These are phyloP conservation scores for Auricularia sp. DNA, from an alignment of 768 basidiomycete species.

Conservation along the genomic window DNA sequence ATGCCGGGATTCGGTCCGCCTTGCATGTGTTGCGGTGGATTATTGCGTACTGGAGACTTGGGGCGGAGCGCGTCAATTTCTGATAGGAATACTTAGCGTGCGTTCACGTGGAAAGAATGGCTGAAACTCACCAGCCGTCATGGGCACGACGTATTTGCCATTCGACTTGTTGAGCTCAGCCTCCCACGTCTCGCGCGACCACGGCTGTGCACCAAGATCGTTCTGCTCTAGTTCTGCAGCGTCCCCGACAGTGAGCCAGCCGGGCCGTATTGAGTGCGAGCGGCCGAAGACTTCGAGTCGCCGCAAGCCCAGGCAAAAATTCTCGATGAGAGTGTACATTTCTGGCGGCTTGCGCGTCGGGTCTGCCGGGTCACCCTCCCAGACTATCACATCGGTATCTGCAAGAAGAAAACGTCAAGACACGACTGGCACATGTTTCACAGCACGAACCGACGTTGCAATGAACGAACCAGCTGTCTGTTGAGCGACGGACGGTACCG, in stretches of 20 bases:
- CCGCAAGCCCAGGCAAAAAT: constrained; percentile 89
- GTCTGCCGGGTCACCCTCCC: constrained; percentile 85
- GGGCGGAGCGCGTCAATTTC: constrained; percentile 81
- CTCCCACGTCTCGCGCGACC: constrained; percentile 16
- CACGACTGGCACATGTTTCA: background rate
- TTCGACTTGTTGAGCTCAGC: constrained; percentile 43
- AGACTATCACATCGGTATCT: constrained; percentile 96
- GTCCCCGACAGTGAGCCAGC: constrained; percentile 76
- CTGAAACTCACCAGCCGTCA: constrained; percentile 34
- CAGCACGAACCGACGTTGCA: constrained; percentile 78
- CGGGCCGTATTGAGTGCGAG: constrained; percentile 56
- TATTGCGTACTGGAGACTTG: constrained; percentile 60
- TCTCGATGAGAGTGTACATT: constrained; percentile 92
- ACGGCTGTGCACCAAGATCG: constrained; percentile 29
- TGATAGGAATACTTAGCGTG: constrained; percentile 12
- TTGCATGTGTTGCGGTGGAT: constrained; percentile 11
- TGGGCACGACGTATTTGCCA: constrained; percentile 54
- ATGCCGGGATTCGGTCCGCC: constrained; percentile 17
- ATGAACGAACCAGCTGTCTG: constrained; percentile 94
- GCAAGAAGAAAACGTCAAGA: background rate
- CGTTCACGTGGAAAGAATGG: constrained; percentile 5
- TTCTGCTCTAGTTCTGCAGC: constrained; percentile 20
- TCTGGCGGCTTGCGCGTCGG: constrained; percentile 87
- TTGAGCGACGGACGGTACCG: constrained; percentile 89
- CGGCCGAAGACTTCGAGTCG: constrained; percentile 85